Conservation (phyloP, 306 rosid species). For the Cicer arietinum region DNA sequence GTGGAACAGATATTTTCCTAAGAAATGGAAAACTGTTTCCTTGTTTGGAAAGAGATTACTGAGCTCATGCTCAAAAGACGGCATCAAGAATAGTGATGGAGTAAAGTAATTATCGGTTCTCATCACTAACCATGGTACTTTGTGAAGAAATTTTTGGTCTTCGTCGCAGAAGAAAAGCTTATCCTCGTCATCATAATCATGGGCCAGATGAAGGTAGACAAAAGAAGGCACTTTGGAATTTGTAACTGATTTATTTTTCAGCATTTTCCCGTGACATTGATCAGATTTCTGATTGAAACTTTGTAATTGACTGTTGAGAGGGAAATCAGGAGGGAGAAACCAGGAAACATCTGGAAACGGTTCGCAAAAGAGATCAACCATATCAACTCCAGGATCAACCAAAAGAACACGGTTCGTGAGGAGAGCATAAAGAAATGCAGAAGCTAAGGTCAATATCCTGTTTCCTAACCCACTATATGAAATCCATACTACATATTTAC, state of each 20-base stretch:
- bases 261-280: slow-evolving; percentile 66
- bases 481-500: slow-evolving; percentile 73
- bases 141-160: slow-evolving; percentile 51
- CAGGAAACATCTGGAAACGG: slow-evolving; percentile 72
- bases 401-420: slow-evolving; percentile 72
- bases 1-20: slow-evolving; percentile 73
- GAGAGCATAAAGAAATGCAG: slow-evolving; percentile 74
- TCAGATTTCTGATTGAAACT: slow-evolving; percentile 55
- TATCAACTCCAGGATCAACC: slow-evolving; percentile 77
- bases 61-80: slow-evolving; percentile 69
- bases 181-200: slow-evolving; percentile 68
- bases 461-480: slow-evolving; percentile 80
- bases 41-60: slow-evolving; percentile 62
- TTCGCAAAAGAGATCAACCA: slow-evolving; percentile 71
- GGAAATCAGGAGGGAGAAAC: slow-evolving; percentile 71
- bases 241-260: slow-evolving; percentile 49
- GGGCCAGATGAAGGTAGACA: slow-evolving; percentile 73
- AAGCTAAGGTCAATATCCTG: slow-evolving; percentile 69
- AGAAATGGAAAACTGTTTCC: slow-evolving; percentile 66
- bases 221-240: slow-evolving; percentile 44
- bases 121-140: slow-evolving; percentile 68
- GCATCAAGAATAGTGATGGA: slow-evolving; percentile 73
- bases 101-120: slow-evolving; percentile 71
- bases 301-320: slow-evolving; percentile 52
- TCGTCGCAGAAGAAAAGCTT: slow-evolving; percentile 76